A percentile compares a stretch with the other conserved stretches of the same genome.
Conservation (phyloP, 768 basidiomycete species). For the Amanita inopinata region DNA sequence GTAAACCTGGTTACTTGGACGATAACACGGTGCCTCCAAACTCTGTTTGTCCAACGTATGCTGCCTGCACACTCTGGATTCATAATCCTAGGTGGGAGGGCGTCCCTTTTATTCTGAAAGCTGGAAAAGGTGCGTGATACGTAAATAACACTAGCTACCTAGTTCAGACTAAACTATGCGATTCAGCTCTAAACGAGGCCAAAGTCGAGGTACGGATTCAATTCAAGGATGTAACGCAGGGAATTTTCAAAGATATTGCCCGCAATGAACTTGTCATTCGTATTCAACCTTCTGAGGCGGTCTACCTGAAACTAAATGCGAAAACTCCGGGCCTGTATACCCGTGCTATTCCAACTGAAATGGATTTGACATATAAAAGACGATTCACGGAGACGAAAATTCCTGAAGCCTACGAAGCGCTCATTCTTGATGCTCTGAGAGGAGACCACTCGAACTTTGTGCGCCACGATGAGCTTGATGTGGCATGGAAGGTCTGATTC, state of each 20-base stretch:
- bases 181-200: conserved; percentile 86
- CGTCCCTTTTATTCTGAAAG: conserved; percentile 96
- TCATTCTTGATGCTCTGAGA: conserved; percentile 91
- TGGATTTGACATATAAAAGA: conserved; percentile 97
- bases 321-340: conserved; percentile 91
- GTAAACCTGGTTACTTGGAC: conserved; percentile 98
- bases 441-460: conserved; percentile 99
- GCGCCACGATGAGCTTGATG: conserved; percentile 92
- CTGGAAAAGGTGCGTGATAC: conserved; percentile 74
- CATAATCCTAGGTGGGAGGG: conserved; percentile 98
- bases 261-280: conserved; percentile 97
- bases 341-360: conserved; percentile 88
- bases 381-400: conserved; percentile 87
- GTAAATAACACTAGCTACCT: not conserved
- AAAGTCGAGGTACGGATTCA: conserved; percentile 98
- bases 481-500: conserved; percentile 83
- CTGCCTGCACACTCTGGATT: conserved; percentile 84
- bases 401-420: conserved; percentile 92
- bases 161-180: not conserved
- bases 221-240: conserved; percentile 94
- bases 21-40: conserved; percentile 90
- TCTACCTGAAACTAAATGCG: conserved; percentile 94
- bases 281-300: conserved; percentile 92
- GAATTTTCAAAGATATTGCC: conserved; percentile 93
- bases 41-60: conserved; percentile 91